phyloP scores from a whole-genome alignment of 2,329 filamentous ascomycete species.

The Aspergillus sp. region DNA sequence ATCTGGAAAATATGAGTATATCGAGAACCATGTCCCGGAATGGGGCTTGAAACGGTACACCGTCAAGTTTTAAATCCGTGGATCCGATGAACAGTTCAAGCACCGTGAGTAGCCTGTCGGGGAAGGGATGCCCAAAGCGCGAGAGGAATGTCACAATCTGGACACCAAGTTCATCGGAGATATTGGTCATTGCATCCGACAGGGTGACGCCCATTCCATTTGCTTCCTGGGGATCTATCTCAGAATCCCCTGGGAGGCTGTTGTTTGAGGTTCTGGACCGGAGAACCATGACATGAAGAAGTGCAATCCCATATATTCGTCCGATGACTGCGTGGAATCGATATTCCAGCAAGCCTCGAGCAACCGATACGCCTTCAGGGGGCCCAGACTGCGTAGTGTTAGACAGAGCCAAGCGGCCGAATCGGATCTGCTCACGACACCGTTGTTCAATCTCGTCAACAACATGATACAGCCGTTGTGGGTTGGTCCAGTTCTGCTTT shows the following conservation, averaged over 20 bases:
- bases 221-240: too few relatives aligned
- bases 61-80: neutral
- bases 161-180: too few relatives aligned
- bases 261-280: neutral
- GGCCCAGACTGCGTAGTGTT: neutral
- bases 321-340: conserved; percentile 9
- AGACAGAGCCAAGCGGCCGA: conserved; percentile 1
- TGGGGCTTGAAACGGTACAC: conserved; percentile 8
- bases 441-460: conserved; percentile 14
- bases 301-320: conserved; percentile 6
- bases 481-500: conserved; percentile 11
- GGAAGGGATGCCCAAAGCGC: neutral
- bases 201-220: too few relatives aligned
- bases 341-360: conserved; percentile 10
- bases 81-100: neutral
- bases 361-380: conserved; percentile 4
- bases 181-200: too few relatives aligned
- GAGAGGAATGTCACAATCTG: too few relatives aligned
- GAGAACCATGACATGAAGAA: conserved; percentile 11
- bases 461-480: conserved; percentile 3
- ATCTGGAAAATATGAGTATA: conserved; percentile 8
- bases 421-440: conserved; percentile 10
- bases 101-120: neutral
- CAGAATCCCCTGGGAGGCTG: neutral
- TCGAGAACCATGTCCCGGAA: conserved; percentile 9